phyloP scores from a whole-genome alignment of 2,329 filamentous ascomycete genomes.

The Hirsutella minnesotensis region DNA sequence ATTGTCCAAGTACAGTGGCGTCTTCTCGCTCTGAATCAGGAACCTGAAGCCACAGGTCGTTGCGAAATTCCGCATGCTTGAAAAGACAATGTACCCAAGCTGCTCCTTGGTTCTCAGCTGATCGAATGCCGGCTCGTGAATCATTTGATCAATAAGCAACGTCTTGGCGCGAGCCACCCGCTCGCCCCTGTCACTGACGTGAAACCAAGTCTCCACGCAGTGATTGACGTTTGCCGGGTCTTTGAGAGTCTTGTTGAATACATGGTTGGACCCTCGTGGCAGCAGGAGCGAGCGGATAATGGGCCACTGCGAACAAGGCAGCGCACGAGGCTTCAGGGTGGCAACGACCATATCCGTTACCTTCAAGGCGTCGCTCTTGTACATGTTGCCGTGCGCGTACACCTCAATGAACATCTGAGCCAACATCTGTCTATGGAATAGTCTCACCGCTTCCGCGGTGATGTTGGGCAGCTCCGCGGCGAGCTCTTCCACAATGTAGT shows the following conservation, averaged over 20 bases:
- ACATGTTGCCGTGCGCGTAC: constrained; percentile 81
- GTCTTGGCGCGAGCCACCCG: constrained; percentile 62
- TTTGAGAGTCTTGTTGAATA: constrained; percentile 69
- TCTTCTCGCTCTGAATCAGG: constrained; percentile 85
- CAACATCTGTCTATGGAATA: constrained; percentile 71
- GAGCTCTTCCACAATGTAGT: constrained; percentile 70
- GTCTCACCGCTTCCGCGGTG: constrained; percentile 59
- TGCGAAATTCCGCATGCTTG: constrained; percentile 57
- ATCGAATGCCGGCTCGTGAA: constrained; percentile 88
- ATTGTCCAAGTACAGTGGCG: constrained; percentile 70
- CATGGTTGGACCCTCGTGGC: constrained; percentile 68
- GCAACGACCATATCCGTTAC: constrained; percentile 74
- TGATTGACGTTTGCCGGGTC: constrained; percentile 86
- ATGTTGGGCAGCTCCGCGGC: constrained; percentile 65
- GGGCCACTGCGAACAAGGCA: constrained; percentile 71
- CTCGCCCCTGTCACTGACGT: constrained; percentile 58
- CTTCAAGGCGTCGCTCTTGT: constrained; percentile 83
- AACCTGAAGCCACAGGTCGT: constrained; percentile 79
- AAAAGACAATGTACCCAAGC: constrained; percentile 92
- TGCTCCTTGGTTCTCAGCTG: constrained; percentile 94
- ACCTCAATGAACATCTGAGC: constrained; percentile 80
- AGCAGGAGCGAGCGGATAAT: constrained; percentile 66
- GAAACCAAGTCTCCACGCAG: constrained; percentile 69
- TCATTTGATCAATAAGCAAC: constrained; percentile 76
- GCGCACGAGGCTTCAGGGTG: constrained; percentile 58